Percentiles rank a stretch among this genome's conserved stretches.
These are phyloP conservation scores for Alternaria panax DNA, from an alignment of 2,329 filamentous ascomycete species.

Conservation along the genomic window DNA sequence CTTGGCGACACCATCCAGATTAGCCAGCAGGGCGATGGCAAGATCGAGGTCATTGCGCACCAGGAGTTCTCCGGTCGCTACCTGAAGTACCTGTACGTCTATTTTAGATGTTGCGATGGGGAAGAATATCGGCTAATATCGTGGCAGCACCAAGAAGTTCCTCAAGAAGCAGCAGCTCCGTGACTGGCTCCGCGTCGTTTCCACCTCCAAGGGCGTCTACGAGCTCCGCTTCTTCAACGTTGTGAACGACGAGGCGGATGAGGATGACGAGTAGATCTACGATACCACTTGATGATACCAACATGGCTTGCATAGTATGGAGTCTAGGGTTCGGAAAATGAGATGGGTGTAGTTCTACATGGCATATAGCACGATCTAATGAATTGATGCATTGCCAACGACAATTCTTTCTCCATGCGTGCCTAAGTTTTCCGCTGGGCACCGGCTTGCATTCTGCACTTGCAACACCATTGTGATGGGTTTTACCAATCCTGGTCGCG, in stretches of 20 bases:
- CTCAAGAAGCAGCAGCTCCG: conserved; percentile 99
- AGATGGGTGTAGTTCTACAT: conserved; percentile 29
- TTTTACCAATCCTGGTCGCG: neutral
- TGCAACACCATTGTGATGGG: neutral
- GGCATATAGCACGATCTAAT: conserved; percentile 43
- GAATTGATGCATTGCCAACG: conserved; percentile 35
- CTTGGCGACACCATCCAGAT: conserved; percentile 92
- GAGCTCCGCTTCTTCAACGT: conserved; percentile 99
- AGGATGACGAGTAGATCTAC: conserved; percentile 90
- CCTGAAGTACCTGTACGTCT: conserved; percentile 96
- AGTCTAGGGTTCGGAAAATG: conserved; percentile 26
- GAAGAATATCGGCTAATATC: conserved; percentile 11
- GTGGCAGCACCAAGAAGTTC: conserved; percentile 96
- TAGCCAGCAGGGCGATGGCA: conserved; percentile 90
- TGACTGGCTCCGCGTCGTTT: conserved; percentile 99
- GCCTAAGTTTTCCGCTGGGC: neutral
- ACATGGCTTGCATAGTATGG: conserved; percentile 26
- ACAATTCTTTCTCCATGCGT: neutral
- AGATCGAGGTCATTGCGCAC: conserved; percentile 97
- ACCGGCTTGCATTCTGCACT: neutral
- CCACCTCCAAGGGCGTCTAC: conserved; percentile 97
- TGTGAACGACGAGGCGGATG: conserved; percentile 95
- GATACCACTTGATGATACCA: conserved; percentile 16
- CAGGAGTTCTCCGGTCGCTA: conserved; percentile 98
- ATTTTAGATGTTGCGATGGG: neutral